phyloP scores from a whole-genome alignment of 805 yeast genomes.

The Wickerhamomyces strasburgensis region DNA sequence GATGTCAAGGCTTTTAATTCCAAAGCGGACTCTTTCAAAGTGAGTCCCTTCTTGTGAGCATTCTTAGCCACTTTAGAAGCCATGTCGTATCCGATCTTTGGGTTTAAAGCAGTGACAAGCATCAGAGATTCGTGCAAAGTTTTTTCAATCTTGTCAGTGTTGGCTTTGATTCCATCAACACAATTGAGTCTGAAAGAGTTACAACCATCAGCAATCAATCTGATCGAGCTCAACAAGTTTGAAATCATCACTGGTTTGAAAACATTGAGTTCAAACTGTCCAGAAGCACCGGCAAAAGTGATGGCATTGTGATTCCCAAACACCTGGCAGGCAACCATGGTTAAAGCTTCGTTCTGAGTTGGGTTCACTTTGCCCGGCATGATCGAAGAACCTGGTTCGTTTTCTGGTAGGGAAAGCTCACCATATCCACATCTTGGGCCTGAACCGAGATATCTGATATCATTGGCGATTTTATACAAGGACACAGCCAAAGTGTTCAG shows the following conservation, averaged over 20 bases:
- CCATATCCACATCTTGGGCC: constrained; percentile 99
- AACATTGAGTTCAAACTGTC: constrained; percentile 97
- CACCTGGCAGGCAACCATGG: constrained; percentile 97
- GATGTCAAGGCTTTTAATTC: constrained; percentile 81
- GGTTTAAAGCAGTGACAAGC: constrained; percentile 98
- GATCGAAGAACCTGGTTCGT: constrained; percentile 98
- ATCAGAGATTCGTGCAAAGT: constrained; percentile 90
- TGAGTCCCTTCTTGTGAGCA: constrained; percentile 96
- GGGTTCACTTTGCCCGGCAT: constrained; percentile 99
- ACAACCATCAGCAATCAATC: constrained; percentile 85
- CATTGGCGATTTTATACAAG: constrained; percentile 94
- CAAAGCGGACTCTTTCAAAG: constrained; percentile 90
- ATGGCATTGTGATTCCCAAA: constrained; percentile 95
- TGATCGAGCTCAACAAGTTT: constrained; percentile 81
- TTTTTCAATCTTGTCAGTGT: constrained; percentile 80
- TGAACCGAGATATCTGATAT: constrained; percentile 95
- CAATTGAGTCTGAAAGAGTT: constrained; percentile 91
- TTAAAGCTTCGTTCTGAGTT: constrained; percentile 97
- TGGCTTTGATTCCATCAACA: constrained; percentile 91
- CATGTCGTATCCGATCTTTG: constrained; percentile 96
- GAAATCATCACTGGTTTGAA: constrained; percentile 95
- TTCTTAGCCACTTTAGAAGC: constrained; percentile 98
- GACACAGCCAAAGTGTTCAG: constrained; percentile 92
- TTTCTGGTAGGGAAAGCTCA: constrained; percentile 91
- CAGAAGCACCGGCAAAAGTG: constrained; percentile 97